phyloP scores from a whole-genome alignment of 768 basidiomycete species.

The Pleurotus citrinopileatus region DNA sequence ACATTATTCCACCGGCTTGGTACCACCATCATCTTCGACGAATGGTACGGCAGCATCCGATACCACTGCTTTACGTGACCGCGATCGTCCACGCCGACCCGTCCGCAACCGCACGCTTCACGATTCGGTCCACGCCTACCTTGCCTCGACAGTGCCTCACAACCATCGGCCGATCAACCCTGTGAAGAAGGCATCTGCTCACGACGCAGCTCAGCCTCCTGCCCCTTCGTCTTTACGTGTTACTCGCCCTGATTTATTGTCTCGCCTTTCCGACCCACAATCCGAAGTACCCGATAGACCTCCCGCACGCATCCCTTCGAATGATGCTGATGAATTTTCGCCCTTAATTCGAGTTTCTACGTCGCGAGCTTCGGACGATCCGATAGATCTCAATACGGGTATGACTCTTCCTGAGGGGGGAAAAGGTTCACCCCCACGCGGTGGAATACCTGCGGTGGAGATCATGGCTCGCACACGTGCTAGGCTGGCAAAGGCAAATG shows the following conservation, averaged over 20 bases:
- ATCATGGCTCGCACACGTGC: slow-evolving; percentile 22
- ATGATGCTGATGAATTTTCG: too few species aligned
- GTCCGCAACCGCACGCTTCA: slow-evolving; percentile 40
- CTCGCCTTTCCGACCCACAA: slow-evolving; percentile 7
- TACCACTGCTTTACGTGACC: not conserved
- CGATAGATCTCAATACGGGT: not conserved
- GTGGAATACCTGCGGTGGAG: slow-evolving; percentile 1
- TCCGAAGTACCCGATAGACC: not conserved
- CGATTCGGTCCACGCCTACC: slow-evolving; percentile 48
- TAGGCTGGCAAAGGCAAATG: slow-evolving; percentile 14
- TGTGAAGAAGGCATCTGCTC: not conserved
- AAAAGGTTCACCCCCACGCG: slow-evolving; percentile 6
- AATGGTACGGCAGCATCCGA: not conserved
- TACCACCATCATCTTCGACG: not conserved
- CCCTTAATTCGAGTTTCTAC: not conserved
- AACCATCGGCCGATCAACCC: not conserved
- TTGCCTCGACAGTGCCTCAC: slow-evolving; percentile 17
- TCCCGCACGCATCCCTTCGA: not conserved
- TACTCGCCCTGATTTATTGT: slow-evolving; percentile 4
- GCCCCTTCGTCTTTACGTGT: too few species aligned
- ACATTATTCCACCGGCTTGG: too few species aligned
- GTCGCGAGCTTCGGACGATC: not conserved
- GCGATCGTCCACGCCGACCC: slow-evolving; percentile 5
- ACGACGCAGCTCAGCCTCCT: not conserved
- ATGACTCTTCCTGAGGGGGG: not conserved